Conservation (phyloP, 768 basidiomycete genomes). For the Lentinula boryana region DNA sequence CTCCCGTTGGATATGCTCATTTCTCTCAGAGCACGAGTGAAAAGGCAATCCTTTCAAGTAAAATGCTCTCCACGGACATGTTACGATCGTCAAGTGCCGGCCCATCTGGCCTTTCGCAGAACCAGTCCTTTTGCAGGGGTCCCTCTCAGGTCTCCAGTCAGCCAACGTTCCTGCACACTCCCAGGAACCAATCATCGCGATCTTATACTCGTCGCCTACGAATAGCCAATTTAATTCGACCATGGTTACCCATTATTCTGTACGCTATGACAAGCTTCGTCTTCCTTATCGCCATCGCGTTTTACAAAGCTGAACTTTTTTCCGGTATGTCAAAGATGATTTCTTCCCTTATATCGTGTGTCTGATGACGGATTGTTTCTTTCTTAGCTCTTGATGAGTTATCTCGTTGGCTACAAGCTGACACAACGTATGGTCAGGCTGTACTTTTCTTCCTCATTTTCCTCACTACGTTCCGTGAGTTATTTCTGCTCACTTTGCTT, state of each 20-base stretch:
- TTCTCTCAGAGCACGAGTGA: not conserved
- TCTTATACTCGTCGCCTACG: constrained; percentile 42
- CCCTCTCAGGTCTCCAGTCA: not conserved
- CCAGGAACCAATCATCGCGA: constrained; percentile 10
- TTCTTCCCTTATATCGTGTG: constrained; percentile 8
- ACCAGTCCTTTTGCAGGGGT: not conserved
- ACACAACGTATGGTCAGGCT: constrained; percentile 68
- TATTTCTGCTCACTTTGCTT: not conserved
- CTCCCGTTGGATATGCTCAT: constrained; percentile 2
- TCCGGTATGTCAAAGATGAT: constrained; percentile 44
- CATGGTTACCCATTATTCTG: constrained; percentile 73
- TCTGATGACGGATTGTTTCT: not conserved
- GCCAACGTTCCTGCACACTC: not conserved
- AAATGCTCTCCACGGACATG: not conserved
- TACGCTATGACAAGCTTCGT: constrained; percentile 75
- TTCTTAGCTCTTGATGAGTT: constrained; percentile 72
- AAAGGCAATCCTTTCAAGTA: not conserved
- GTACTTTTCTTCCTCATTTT: constrained; percentile 81
- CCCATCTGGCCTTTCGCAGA: not conserved
- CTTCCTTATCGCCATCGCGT: constrained; percentile 75
- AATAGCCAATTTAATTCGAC: constrained; percentile 54
- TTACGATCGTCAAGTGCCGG: not conserved
- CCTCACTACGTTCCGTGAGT: constrained; percentile 82
- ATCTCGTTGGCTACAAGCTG: constrained; percentile 69
- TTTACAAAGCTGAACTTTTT: constrained; percentile 82